Evolutionary conservation across 805 yeast species (phyloP).

Genomic region (Zygoascus tannicola): DNA sequence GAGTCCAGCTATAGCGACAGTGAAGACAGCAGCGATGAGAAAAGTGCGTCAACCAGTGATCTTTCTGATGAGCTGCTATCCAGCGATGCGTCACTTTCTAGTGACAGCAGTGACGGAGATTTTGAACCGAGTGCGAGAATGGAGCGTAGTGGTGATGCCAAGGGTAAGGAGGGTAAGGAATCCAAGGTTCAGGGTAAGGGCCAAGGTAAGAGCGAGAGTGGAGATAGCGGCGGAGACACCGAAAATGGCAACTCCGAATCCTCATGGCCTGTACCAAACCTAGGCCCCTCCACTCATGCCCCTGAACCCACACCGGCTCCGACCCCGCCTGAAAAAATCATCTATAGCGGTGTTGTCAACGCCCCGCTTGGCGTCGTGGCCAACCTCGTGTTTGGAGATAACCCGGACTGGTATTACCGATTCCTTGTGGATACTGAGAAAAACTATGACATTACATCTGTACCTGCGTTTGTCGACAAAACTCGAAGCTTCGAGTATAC

Average conservation of each 20-base stretch:
- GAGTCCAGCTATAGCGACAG: no score
- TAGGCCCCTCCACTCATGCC: constrained; percentile 58
- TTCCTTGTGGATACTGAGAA: constrained; percentile 29
- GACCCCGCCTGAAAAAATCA: constrained; percentile 40
- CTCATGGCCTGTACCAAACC: constrained; percentile 30
- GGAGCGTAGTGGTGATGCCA: neutral
- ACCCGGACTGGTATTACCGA: constrained; percentile 36
- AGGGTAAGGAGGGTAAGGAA: neutral
- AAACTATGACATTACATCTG: constrained; percentile 21
- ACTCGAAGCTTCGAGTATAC: constrained; percentile 48
- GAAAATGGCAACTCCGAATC: constrained; percentile 7
- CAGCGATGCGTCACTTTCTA: constrained; percentile 6
- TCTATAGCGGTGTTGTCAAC: constrained; percentile 42
- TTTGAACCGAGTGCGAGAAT: constrained; percentile 23
- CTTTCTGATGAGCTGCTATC: neutral
- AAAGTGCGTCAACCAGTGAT: constrained; percentile 19
- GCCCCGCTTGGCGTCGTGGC: constrained; percentile 76
- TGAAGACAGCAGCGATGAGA: neutral
- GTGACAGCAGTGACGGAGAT: constrained; percentile 26
- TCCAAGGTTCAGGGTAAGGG: no score
- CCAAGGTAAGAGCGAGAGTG: constrained; percentile 1
- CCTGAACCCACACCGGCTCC: constrained; percentile 45
- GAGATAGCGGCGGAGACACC: constrained; percentile 2
- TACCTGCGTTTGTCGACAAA: constrained; percentile 23
- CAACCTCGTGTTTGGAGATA: constrained; percentile 59